Evolutionary conservation across 169 alveolate species (phyloP), one percentile per base, ranked within the genome.

Genomic region (Babesia bigemina): DNA sequence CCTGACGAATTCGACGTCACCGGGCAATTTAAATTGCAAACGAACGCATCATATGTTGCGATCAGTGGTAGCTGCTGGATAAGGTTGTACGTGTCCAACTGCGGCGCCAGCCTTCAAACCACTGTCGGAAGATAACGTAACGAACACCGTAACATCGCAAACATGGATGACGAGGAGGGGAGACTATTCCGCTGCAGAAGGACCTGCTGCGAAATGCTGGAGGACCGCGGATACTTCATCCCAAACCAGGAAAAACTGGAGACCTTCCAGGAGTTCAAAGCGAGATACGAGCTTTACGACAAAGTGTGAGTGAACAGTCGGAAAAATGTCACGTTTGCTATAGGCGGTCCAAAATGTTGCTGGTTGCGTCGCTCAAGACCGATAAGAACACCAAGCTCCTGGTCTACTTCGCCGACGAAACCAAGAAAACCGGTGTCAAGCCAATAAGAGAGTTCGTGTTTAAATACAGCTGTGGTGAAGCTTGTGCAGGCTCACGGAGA

Each of bases 391-490:
- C 94, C 36, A 87, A 92, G 70, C 77, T 94, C 19, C 83, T 94
- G 45, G 97, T 93, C 44, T 94, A 93, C 81, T 95, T 95, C 79
- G 96, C 97, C 11, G 98, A 95, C 66, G 98, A 95, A 61, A 87
- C 91, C 65, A 95, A 92, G 82, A 93, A 94, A 65, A 94, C 97
- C 12, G 98, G 98, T 13, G 98, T 95, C 39, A 94, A 94, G 73
- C 98, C 98, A 6, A 92, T 95, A 67, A 91, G 97, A 76, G 97
- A 93, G 97, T 93, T 66, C 53, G 81, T 48, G 26, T n/a, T 22
- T n/a, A 57, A 45, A 26, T n/a, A n/a, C 24, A 29, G 44, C 36
- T n/a, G 61, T 36, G 39, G 50, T 36, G 39, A 53, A 24, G 19
- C 21, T 13, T 47, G 24, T 56, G 29, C 63, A 93, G 96, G 42